Evolutionary conservation across 352 stramenopile species (phyloP), one percentile per base, ranked within the genome.

Genomic region (Albugo candida): DNA sequence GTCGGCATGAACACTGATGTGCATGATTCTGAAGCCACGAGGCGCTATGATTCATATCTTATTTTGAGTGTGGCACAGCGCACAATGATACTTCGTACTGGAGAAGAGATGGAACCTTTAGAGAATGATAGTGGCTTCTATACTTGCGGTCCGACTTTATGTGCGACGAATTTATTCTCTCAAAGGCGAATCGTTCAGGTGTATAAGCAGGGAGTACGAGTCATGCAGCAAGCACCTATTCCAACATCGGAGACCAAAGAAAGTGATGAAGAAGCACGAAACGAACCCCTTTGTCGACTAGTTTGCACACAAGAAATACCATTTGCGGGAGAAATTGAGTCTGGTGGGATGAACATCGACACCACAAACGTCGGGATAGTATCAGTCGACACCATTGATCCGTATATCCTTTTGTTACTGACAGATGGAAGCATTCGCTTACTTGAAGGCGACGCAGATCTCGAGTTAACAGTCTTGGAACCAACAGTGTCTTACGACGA

Each of bases 91-190:
- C 53, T 91, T 24, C 65, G 73, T 24, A 87, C 78, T 14, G 75
- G 78, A 1, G 78, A 91, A 59, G 78, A 72, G 0, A 91, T 87
- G 73, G 70, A 87, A 17, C 75, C 75, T 0, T 53, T 92, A 36
- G 72, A 92, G 53, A 73, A 83, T 53, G 69, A 85, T 42, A 83
- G 71, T 38, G 78, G 78, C 0, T 88, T 92, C 46, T 92, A 86
- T 43, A 83, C 75, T 1, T 82, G 72, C 11, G 78, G 78, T 0
- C 69, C 78, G 16, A 92, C 78, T 1, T 58, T 92, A 16, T 70
- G 72, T 5, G 75, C 75, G 0, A 67, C 75, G 2, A 92, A 92
- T 37, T 35, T 92, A 52, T 85, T 92, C 44, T 62, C 73, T 45
- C 73, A 79, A 40, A 67, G 84, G 42, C 73, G 78, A 0, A 92